Conservation (phyloP, 139 green algal species). For the Tetradesmus lagerheimii region DNA sequence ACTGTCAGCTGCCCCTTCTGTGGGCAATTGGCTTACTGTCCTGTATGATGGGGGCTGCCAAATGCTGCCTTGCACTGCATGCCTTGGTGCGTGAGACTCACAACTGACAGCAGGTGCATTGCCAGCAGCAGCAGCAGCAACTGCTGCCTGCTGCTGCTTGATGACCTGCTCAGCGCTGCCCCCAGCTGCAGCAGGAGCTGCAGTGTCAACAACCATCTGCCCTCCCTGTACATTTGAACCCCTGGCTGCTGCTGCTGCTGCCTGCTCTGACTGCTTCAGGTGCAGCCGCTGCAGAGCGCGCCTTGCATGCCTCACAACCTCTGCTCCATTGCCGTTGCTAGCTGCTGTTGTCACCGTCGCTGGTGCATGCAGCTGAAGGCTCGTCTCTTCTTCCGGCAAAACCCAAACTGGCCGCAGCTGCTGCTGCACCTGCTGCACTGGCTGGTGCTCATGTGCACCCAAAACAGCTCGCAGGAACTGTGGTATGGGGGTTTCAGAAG, state of each 20-base stretch:
- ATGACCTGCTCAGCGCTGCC: no score
- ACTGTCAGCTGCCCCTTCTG: background rate
- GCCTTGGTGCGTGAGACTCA: background rate
- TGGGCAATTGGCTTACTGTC: background rate
- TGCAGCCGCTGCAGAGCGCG: background rate
- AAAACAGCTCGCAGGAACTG: background rate
- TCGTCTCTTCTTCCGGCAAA: background rate
- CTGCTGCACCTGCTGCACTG: background rate
- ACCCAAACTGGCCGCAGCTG: background rate
- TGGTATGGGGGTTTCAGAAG: background rate
- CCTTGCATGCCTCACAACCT: background rate
- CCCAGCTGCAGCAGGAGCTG: no score
- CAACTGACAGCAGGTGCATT: background rate
- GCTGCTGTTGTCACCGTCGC: background rate
- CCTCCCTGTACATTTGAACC: background rate
- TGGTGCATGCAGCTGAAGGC: background rate
- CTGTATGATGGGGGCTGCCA: background rate
- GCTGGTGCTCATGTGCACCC: background rate
- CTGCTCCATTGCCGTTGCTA: background rate
- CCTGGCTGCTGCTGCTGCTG: background rate
- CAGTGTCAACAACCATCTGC: background rate
- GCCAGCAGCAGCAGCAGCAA: background rate
- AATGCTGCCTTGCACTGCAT: background rate
- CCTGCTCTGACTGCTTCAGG: background rate
- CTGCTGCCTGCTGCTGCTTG: no score